Evolutionary conservation across 345 rosid species (phyloP).

Genomic region (Salix viminalis): DNA sequence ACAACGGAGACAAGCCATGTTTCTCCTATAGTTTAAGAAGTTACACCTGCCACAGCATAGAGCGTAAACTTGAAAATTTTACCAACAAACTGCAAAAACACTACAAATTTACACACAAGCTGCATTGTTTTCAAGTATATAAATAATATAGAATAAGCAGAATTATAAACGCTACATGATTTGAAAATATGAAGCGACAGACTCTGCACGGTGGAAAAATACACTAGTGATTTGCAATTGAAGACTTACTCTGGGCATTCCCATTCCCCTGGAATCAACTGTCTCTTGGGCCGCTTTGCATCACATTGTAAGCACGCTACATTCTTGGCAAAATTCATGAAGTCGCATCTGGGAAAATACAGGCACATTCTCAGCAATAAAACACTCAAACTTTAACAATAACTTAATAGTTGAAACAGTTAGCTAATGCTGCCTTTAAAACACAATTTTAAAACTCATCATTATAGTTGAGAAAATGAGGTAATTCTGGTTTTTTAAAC

Average conservation of each 20-base stretch:
- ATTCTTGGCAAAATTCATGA: conserved; percentile 97
- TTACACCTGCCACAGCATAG: conserved; percentile 67
- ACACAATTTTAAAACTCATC: neutral
- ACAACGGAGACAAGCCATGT: conserved; percentile 87
- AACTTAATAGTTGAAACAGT: neutral
- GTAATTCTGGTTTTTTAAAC: neutral
- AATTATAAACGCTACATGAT: neutral
- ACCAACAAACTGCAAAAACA: neutral
- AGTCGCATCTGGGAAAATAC: conserved; percentile 66
- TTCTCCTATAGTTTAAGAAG: conserved; percentile 94
- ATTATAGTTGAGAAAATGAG: neutral
- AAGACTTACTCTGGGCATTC: conserved; percentile 93
- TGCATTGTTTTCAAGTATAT: neutral
- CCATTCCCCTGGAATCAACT: conserved; percentile 99
- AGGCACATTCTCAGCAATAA: conserved; percentile 11
- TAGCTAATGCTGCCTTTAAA: neutral
- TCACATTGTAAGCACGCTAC: conserved; percentile 90
- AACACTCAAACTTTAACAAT: neutral
- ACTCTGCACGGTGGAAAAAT: neutral
- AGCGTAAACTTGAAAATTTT: conserved; percentile 12
- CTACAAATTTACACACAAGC: neutral
- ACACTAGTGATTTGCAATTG: neutral
- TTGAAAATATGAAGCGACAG: neutral
- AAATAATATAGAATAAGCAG: neutral
- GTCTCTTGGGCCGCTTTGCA: conserved; percentile 94